phyloP scores from a whole-genome alignment of 1,284 basidiomycete species.

The Ustilago curta region DNA sequence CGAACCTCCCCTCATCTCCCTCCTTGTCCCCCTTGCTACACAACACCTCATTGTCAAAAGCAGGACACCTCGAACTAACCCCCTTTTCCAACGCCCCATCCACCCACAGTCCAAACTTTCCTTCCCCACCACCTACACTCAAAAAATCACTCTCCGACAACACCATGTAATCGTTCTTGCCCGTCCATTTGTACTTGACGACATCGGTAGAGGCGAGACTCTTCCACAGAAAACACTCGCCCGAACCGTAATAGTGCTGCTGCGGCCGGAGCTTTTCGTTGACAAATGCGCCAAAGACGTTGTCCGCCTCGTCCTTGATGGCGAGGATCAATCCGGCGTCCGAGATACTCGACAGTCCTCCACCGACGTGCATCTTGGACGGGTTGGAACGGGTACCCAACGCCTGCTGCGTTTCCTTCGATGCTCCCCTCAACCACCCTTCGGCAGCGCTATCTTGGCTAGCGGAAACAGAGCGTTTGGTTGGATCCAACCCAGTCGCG shows the following conservation, averaged over 20 bases:
- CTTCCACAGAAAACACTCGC: constrained; percentile 60
- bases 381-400: constrained; percentile 21
- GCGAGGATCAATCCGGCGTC: constrained; percentile 65
- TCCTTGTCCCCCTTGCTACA: constrained; percentile 74
- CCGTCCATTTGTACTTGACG: constrained; percentile 83
- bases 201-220: constrained; percentile 68
- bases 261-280: constrained; percentile 63
- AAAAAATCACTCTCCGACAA: constrained; percentile 76
- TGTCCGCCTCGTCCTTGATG: constrained; percentile 58
- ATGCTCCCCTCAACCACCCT: constrained; percentile 61
- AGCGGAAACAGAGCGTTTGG: constrained; percentile 13
- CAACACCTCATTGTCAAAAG: constrained; percentile 87
- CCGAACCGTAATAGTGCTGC: constrained; percentile 65
- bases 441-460: constrained; percentile 28
- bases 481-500: constrained; percentile 42
- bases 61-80: constrained; percentile 83
- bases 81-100: constrained; percentile 85
- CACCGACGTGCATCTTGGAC: constrained; percentile 38
- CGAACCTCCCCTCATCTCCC: constrained; percentile 76
- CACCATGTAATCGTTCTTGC: constrained; percentile 88
- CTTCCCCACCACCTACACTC: constrained; percentile 64
- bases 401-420: constrained; percentile 48
- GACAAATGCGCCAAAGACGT: constrained; percentile 67
- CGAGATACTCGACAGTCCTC: constrained; percentile 41
- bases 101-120: constrained; percentile 80